Conservation (phyloP, 2,329 filamentous ascomycete genomes). For the Colletotrichum sublineola region DNA sequence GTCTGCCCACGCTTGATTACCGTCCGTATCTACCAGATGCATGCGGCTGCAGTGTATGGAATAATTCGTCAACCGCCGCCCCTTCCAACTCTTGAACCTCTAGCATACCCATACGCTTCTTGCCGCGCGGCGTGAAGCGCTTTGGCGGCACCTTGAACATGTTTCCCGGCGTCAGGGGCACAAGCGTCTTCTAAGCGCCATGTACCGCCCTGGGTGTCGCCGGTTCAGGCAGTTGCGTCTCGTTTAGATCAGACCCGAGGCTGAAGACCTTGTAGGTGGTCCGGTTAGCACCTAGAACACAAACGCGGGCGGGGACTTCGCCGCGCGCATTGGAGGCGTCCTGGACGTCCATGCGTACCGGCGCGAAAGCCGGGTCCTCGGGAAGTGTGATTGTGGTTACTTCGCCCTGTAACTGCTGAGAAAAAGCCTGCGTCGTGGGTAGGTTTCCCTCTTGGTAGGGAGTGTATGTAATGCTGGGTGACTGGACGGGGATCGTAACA, state of each 20-base stretch:
- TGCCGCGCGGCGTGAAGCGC: constrained; percentile 38
- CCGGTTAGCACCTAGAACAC: constrained; percentile 63
- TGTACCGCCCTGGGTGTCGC: constrained; percentile 11
- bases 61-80: constrained; percentile 26
- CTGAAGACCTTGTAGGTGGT: constrained; percentile 63
- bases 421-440: constrained; percentile 7
- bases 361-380: constrained; percentile 52
- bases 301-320: constrained; percentile 63
- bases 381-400: constrained; percentile 30
- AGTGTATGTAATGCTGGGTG: constrained; percentile 53
- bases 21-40: background rate
- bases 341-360: constrained; percentile 66
- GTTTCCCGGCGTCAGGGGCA: constrained; percentile 33
- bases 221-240: background rate
- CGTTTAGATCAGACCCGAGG: constrained; percentile 46
- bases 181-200: constrained; percentile 32
- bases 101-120: constrained; percentile 28
- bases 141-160: constrained; percentile 39
- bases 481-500: constrained; percentile 54
- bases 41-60: constrained; percentile 8
- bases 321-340: constrained; percentile 59
- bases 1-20: background rate
- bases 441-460: constrained; percentile 49
- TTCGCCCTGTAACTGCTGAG: background rate
- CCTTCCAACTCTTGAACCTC: constrained; percentile 12